phyloP scores from a whole-genome alignment of 2,329 filamentous ascomycete species.

The Penicillium italicum region DNA sequence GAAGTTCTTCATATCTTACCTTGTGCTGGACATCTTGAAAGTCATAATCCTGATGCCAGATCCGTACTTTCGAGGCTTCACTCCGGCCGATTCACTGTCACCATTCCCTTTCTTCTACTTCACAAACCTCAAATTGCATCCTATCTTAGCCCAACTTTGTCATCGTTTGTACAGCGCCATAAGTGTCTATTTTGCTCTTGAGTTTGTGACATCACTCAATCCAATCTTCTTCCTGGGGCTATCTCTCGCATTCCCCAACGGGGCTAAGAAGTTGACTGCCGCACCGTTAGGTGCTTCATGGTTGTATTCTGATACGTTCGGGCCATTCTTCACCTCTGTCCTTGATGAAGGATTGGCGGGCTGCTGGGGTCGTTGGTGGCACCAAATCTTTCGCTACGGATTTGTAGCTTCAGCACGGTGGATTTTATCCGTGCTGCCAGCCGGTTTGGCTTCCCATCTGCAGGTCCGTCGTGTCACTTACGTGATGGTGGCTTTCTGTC shows the following conservation, averaged over 20 bases:
- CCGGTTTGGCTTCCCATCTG: conserved; percentile 12
- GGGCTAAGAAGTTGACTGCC: conserved; percentile 57
- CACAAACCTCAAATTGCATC: conserved; percentile 37
- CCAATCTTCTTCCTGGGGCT: conserved; percentile 58
- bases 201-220: conserved; percentile 57
- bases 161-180: conserved; percentile 56
- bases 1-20: conserved; percentile 55
- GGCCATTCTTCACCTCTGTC: conserved; percentile 40
- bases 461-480: conserved; percentile 23
- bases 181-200: conserved; percentile 59
- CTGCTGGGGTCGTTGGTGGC: conserved; percentile 86
- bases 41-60: conserved; percentile 65
- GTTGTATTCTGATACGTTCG: conserved; percentile 60
- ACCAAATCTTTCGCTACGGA: conserved; percentile 77
- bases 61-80: conserved; percentile 66
- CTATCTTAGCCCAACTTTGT: conserved; percentile 50
- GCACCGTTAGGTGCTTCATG: conserved; percentile 59
- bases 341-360: conserved; percentile 68
- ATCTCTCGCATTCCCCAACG: conserved; percentile 47
- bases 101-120: conserved; percentile 45
- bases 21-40: conserved; percentile 68
- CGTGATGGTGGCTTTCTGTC: conserved; percentile 30
- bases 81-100: conserved; percentile 47
- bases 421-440: conserved; percentile 30
- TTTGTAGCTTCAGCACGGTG: conserved; percentile 40